Conservation (phyloP, 1,139 yeast species). For the Suhomyces wounanorum region DNA sequence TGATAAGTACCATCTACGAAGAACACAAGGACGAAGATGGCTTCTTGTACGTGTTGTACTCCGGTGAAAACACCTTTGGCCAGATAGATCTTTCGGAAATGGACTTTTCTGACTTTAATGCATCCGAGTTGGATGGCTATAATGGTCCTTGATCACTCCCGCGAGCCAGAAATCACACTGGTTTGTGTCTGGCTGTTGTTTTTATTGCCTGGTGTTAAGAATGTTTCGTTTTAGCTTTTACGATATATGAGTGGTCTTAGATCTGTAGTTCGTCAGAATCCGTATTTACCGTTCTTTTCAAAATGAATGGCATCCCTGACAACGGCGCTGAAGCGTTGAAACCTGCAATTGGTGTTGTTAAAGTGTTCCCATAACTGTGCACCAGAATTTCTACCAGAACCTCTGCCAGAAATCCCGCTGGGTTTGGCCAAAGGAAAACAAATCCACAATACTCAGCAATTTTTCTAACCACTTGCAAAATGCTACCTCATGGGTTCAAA, state of each 20-base stretch:
- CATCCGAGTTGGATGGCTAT: slow-evolving; percentile 16
- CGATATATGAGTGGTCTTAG: slow-evolving; percentile 3
- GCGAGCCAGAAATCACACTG: neutral
- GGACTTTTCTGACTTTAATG: slow-evolving; percentile 27
- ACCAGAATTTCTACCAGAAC: too few relatives aligned
- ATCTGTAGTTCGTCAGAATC: neutral
- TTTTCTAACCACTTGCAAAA: too few relatives aligned
- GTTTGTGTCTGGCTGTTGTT: slow-evolving; percentile 3
- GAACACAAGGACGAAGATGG: slow-evolving; percentile 98
- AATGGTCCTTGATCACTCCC: slow-evolving; percentile 7
- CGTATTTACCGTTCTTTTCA: too few relatives aligned
- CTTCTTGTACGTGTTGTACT: slow-evolving; percentile 87
- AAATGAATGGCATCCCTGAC: too few relatives aligned
- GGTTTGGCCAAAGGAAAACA: too few relatives aligned
- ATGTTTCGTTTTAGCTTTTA: neutral
- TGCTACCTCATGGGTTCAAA: too few relatives aligned
- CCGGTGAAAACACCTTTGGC: slow-evolving; percentile 86
- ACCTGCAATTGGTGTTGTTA: too few relatives aligned
- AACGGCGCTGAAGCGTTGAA: too few relatives aligned
- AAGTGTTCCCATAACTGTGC: too few relatives aligned
- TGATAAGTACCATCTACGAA: slow-evolving; percentile 91
- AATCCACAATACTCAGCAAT: too few relatives aligned
- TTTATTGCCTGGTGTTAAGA: slow-evolving; percentile 1
- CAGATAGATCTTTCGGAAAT: slow-evolving; percentile 35
- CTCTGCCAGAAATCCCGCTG: too few relatives aligned